phyloP scores from a whole-genome alignment of 768 basidiomycete genomes.

The Sarcodon sp. region DNA sequence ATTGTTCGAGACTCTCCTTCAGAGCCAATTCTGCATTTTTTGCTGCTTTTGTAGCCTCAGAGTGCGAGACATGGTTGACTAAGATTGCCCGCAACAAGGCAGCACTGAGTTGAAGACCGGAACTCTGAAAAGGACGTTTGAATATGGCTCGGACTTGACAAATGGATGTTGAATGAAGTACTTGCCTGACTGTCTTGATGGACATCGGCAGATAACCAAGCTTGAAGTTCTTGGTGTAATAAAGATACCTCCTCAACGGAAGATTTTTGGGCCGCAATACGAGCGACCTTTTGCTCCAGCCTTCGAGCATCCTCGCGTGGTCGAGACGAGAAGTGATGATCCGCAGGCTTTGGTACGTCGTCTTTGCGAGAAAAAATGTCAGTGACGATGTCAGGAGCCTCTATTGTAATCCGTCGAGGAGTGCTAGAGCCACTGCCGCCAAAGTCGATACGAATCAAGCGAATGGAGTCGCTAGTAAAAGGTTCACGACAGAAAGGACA shows the following conservation, averaged over 20 bases:
- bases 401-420: conserved; percentile 39
- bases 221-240: conserved; percentile 68
- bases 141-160: conserved; percentile 3
- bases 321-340: conserved; percentile 9
- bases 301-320: conserved; percentile 42
- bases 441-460: conserved; percentile 74
- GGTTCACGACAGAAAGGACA: conserved; percentile 81
- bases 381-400: conserved; percentile 26
- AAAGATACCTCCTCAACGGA: conserved; percentile 75
- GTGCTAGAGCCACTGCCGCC: conserved; percentile 53
- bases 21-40: conserved; percentile 49
- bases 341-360: conserved; percentile 7
- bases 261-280: conserved; percentile 74
- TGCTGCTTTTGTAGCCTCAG: conserved; percentile 58
- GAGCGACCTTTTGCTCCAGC: conserved; percentile 68
- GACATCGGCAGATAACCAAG: conserved; percentile 53
- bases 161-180: conserved; percentile 12
- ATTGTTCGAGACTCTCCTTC: conserved; percentile 54
- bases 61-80: conserved; percentile 71
- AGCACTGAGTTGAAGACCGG: conserved; percentile 64
- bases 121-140: conserved; percentile 25
- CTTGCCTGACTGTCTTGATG: conserved; percentile 54
- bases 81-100: conserved; percentile 73
- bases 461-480: conserved; percentile 52
- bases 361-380: conserved; percentile 19